Evolutionary conservation across 1,284 basidiomycete genomes (phyloP).

Genomic region (Leucoagaricus sp.): DNA sequence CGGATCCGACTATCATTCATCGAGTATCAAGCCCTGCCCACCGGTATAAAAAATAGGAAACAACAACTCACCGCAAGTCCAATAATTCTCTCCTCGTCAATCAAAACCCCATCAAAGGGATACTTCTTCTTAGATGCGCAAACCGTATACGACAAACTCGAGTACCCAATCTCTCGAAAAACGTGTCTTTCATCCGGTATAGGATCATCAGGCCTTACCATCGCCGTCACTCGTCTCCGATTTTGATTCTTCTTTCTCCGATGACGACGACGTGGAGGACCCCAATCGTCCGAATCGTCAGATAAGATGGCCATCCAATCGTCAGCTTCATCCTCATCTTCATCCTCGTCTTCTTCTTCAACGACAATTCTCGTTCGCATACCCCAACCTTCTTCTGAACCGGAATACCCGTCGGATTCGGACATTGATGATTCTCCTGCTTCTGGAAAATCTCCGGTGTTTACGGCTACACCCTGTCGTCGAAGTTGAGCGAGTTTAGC

Average conservation of each 20-base stretch:
- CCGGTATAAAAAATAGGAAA: neutral
- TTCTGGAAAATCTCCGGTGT: neutral
- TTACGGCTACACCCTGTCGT: neutral
- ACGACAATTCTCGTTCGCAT: no score
- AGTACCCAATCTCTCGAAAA: constrained; percentile 34
- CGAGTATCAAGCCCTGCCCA: neutral
- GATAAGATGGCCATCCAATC: neutral
- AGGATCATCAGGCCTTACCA: neutral
- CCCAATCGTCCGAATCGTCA: neutral
- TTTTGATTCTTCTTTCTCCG: neutral
- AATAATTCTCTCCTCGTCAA: constrained; percentile 51
- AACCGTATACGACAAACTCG: constrained; percentile 38
- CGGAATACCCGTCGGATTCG: no score
- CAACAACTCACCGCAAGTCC: constrained; percentile 38
- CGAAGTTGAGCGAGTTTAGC: neutral
- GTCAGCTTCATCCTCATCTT: neutral
- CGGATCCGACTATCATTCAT: neutral
- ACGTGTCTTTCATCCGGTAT: constrained; percentile 11
- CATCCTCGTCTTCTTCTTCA: no score
- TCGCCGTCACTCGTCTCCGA: constrained; percentile 12
- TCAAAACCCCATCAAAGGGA: constrained; percentile 41
- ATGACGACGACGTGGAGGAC: neutral
- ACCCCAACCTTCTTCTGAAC: no score
- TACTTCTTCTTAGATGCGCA: constrained; percentile 27
- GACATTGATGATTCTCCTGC: no score